phyloP scores from a whole-genome alignment of 2,329 filamentous ascomycete species.

The Pyricularia sp. region DNA sequence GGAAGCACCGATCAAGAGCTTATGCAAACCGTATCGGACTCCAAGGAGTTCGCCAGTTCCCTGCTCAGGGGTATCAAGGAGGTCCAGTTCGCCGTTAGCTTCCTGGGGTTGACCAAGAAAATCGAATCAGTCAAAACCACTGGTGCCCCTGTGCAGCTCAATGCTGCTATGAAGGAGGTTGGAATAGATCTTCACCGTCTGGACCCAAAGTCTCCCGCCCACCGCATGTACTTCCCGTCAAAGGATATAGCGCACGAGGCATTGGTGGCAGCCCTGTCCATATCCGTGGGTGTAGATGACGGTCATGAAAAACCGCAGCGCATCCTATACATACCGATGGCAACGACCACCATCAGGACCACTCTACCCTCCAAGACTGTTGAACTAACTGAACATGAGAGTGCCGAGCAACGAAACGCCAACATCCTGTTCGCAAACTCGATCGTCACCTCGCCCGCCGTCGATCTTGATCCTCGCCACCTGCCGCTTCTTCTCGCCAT shows the following conservation, averaged over 20 bases:
- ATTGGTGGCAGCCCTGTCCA: constrained; percentile 80
- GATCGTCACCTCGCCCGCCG: constrained; percentile 88
- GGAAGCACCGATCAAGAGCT: constrained; percentile 59
- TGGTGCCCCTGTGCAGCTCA: constrained; percentile 67
- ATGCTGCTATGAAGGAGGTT: constrained; percentile 91
- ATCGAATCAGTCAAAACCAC: constrained; percentile 58
- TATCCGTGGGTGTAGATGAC: constrained; percentile 86
- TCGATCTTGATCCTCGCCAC: constrained; percentile 88
- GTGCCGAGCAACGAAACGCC: constrained; percentile 74
- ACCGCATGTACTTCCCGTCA: constrained; percentile 95
- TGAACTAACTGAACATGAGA: constrained; percentile 63
- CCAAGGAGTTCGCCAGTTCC: constrained; percentile 84
- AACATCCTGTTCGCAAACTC: constrained; percentile 96
- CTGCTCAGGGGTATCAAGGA: constrained; percentile 90
- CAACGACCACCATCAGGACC: constrained; percentile 88
- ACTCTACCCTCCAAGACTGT: constrained; percentile 93
- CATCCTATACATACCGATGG: constrained; percentile 91
- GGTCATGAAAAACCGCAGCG: constrained; percentile 79
- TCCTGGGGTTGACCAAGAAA: constrained; percentile 76
- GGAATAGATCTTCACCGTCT: constrained; percentile 87
- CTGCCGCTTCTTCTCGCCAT: constrained; percentile 76
- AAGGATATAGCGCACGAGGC: constrained; percentile 94
- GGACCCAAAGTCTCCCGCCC: constrained; percentile 84
- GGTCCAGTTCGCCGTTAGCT: constrained; percentile 89
- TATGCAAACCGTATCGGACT: constrained; percentile 79